phyloP scores from a whole-genome alignment of 306 rosid species.

The Cotoneaster glaucophyllus region DNA sequence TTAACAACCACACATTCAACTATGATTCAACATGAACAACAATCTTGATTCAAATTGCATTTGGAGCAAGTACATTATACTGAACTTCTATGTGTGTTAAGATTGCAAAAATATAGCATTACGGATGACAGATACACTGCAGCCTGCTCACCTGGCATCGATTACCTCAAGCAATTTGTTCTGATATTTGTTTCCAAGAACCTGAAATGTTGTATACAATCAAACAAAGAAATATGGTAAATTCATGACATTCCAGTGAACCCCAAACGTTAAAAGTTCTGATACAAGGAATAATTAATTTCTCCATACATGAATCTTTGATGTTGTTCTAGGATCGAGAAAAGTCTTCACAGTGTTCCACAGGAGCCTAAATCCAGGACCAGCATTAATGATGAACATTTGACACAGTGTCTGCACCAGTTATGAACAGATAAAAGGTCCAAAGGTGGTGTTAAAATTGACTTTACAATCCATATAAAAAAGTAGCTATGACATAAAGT shows the following conservation, averaged over 20 bases:
- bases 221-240: not conserved
- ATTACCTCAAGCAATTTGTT: conserved; percentile 85
- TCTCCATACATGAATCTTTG: conserved; percentile 82
- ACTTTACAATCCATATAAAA: conserved; percentile 6
- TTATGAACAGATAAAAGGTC: not conserved
- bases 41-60: not conserved
- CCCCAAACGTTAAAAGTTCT: not conserved
- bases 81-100: not conserved
- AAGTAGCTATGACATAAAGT: not conserved
- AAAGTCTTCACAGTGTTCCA: conserved; percentile 88
- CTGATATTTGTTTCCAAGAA: conserved; percentile 96
- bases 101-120: not conserved
- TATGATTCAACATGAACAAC: not conserved
- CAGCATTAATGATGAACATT: conserved; percentile 97
- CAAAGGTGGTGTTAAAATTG: not conserved
- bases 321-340: conserved; percentile 91
- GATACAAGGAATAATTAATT: conserved; percentile 1
- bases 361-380: conserved; percentile 88
- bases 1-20: not conserved
- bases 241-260: conserved; percentile 3
- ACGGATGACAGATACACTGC: not conserved
- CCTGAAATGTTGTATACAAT: conserved; percentile 39
- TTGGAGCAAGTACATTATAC: not conserved
- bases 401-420: conserved; percentile 77
- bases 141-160: conserved; percentile 64